Evolutionary conservation across 1,284 basidiomycete genomes (phyloP).

Genomic region (Inonotus obliquus): DNA sequence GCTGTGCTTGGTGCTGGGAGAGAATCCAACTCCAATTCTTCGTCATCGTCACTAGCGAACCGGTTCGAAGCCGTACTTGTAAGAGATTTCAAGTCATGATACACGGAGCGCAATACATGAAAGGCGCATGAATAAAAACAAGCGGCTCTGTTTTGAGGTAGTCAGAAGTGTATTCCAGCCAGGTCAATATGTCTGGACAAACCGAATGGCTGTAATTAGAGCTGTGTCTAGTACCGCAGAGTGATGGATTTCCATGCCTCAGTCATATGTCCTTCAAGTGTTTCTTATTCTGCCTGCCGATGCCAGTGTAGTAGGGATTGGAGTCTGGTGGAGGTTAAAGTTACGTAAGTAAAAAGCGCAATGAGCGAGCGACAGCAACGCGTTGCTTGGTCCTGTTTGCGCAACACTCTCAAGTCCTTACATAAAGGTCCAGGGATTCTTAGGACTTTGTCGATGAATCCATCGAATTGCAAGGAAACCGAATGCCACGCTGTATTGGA

Average conservation of each 20-base stretch:
- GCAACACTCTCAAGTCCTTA: no score
- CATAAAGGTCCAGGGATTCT: no score
- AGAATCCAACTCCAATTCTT: conserved; percentile 13
- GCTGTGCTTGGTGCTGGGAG: conserved; percentile 8
- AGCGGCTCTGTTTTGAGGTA: conserved; percentile 30
- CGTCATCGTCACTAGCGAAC: conserved; percentile 25
- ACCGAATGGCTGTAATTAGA: conserved; percentile 2
- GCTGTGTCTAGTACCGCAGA: not conserved
- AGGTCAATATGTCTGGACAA: not conserved
- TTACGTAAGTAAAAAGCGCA: no score
- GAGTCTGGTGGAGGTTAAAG: no score
- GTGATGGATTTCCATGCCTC: not conserved
- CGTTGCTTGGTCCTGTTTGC: no score
- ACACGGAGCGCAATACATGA: conserved; percentile 49
- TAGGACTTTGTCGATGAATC: no score
- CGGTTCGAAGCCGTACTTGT: conserved; percentile 28
- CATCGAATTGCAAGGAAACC: no score
- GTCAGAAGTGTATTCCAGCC: not conserved
- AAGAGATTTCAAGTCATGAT: conserved; percentile 47
- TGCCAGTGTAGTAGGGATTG: no score
- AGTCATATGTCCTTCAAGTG: not conserved
- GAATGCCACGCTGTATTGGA: no score
- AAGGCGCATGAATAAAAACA: conserved; percentile 52
- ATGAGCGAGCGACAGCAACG: no score
- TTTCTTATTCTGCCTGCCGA: not conserved